Evolutionary conservation across 176 grass and related monocot species (phyloP), one percentile per base, ranked within the genome.

Genomic region (Phoenix roebelenii): DNA sequence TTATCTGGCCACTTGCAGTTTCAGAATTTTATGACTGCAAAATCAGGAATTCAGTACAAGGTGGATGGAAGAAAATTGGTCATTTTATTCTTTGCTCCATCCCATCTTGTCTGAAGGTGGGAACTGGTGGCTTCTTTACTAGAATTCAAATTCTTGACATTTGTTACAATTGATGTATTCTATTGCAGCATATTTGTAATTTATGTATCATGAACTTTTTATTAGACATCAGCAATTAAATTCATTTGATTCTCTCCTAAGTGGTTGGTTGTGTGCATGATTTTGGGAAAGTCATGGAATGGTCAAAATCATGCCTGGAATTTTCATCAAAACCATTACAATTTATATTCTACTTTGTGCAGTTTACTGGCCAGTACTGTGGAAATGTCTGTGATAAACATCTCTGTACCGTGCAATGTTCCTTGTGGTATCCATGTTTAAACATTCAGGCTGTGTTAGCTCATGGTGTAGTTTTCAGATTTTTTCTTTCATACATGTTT

Each of bases 21-120:
- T 55, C 63, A 49, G 1, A 24, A 1, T 61, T 25, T 35, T 17
- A 49, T 52, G 25, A 51, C n/a, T 18, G 20, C 20, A 7, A 35
- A 16, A 12, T 64, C 18, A 12, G 20, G 49, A 64, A 52, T 64
- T 78, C 75, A 82, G 77, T 82, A 82, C 71, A 28, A 65, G 63
- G n/a, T 59, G 57, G 15, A 59, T 78, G 79, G 81, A 75, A 67
- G 74, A 82, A 77, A 79, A 61, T 55, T 82, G 79, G 79, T 67
- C 48, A 49, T 58, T 59, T 67, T 71, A 78, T 14, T 7, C 35
- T 71, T 82, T 82, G 71, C 57, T 32, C 24, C 51, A 32, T 75
- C 51, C 32, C 72, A 4, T 79, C 49, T 25, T 22, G 63, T 25
- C 3, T 26, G 35, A 63, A 57, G 26, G 23, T 25, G 66, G 82